phyloP scores from a whole-genome alignment of 1,284 basidiomycete genomes.

The Mycocalia duriaeana region DNA sequence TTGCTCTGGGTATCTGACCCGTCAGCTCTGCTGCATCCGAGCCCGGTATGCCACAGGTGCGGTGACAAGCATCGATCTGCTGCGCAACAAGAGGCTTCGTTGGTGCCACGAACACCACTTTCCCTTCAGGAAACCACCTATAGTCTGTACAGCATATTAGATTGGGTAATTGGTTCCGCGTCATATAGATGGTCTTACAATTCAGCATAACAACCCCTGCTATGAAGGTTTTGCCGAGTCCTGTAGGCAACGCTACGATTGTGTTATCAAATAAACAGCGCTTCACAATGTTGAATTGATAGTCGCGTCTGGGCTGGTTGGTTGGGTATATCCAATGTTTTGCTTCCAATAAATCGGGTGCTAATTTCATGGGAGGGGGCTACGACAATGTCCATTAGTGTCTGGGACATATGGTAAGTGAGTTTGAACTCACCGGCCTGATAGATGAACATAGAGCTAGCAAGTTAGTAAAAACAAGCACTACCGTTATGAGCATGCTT shows the following conservation, averaged over 20 bases:
- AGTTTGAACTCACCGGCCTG: neutral
- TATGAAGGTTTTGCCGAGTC: constrained; percentile 97
- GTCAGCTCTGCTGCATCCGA: constrained; percentile 85
- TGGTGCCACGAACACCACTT: constrained; percentile 93
- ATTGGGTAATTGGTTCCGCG: constrained; percentile 2
- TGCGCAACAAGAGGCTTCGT: constrained; percentile 95
- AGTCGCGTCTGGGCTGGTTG: constrained; percentile 85
- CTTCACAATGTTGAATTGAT: constrained; percentile 93
- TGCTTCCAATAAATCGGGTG: constrained; percentile 72
- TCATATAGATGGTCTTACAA: constrained; percentile 45
- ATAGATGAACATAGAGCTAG: constrained; percentile 4
- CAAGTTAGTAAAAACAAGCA: neutral
- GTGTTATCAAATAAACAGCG: constrained; percentile 90
- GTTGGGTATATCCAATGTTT: constrained; percentile 91
- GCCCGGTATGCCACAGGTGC: constrained; percentile 91
- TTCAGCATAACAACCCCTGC: constrained; percentile 96
- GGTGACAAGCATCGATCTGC: constrained; percentile 91
- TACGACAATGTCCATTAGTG: constrained; percentile 22
- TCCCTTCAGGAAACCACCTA: constrained; percentile 90
- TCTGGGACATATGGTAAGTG: neutral
- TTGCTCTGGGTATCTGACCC: constrained; percentile 54
- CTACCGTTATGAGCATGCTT: constrained; percentile 26
- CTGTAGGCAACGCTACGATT: constrained; percentile 92
- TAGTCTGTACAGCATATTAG: constrained; percentile 44
- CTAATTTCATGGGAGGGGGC: constrained; percentile 74